Evolutionary conservation across 306 rosid species (phyloP), one percentile per base, ranked within the genome.

Genomic region (Coriaria nepalensis): DNA sequence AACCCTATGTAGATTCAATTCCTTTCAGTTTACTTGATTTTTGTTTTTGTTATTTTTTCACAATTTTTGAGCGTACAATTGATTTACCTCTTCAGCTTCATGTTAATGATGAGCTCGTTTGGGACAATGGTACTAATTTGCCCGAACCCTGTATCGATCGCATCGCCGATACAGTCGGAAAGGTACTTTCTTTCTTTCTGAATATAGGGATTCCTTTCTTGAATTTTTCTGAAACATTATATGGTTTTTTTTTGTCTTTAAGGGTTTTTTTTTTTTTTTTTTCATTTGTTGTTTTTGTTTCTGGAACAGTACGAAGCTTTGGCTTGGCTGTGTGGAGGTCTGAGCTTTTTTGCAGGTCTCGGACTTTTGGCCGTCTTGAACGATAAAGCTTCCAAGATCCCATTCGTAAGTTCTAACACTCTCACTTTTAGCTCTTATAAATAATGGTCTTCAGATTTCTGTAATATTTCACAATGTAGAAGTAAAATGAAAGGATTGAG

Each of bases 141-240:
- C 98, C 98, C 7, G 96, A 92, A 63, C 98, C 98, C 40, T 92
- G 96, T 42, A 79, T 85, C 6, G 96, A 92, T 79, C 96, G 98
- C 13, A 85, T 85, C 54, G 96, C 98, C 9, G 94, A 92, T 49
- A 85, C 98, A 0, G 78, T 92, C 4, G 98, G 98, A 54, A 79
- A 85, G 93, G 95, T 71, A 53, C 29, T 20, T 20, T 20, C 29
- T 20, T 20, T 20, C 29, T 20, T 20, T 20, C 29, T 20, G 29
- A 20, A 20, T 3, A 20, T 20, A 20, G 29, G 29, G 29, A 20
- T 20, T 20, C 3, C 29, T 20, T 20, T 20, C 29, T 20, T 20
- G 29, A 20, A 20, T 1, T 20, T 20, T 20, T 20, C 29, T 20
- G 29, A 20, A 20, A 20, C 29, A 20, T 20, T 20, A 20, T 20